Base-by-base conservation (phyloP, 2,329 filamentous ascomycete genomes). In the Mariannaea sp. region DNA sequence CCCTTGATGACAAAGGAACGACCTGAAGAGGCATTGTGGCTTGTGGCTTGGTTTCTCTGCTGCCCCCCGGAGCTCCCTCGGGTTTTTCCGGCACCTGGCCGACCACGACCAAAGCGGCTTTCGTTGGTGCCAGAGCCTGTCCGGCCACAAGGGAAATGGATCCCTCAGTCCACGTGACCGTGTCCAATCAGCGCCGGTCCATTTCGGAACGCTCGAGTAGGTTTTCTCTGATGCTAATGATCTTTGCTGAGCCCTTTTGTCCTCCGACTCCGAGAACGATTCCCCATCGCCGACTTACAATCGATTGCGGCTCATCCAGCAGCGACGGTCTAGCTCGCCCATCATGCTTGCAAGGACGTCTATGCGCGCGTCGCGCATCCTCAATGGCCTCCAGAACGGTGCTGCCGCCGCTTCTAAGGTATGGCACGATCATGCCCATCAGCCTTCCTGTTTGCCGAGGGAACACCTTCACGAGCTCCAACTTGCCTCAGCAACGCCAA, bases 321-420 rank as follows among this genome's bases (percentile, higher is more conserved):
- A 70, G 70, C 65, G 68, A 68, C 70, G 67, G 66, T 73, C 67
- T 65, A 73, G 67, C 66, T 71, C 65, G 75, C 75, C 76, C 82
- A 88, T 77, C 75, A 97, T 97, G 93, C 87, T 97, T 84, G 89
- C 90, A 80, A 89, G 92, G 84, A 91, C 92, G 79, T 86, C 86
- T 80, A 80, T 95, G 83, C 91, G 91, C 82, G 86, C 89, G 76
- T 84, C 89, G 85, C 92, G 92, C 85, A 83, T 88, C 72, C 83
- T 92, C 81, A 88, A 87, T 81, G 82, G 86, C 77, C 84, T 87
- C 71, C 82, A 86, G 80, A 88, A 88, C 81, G 82, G 84, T 77
- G 81, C 86, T 74, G 80, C 85, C 75, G 84, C 84, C 74, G 78
- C 87, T 70, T 80, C 86, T 72, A 90, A 87, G 87, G 91, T 90